These are phyloP conservation scores for Dioszegia hungarica DNA, from an alignment of 768 basidiomycete species.

Conservation along the genomic window DNA sequence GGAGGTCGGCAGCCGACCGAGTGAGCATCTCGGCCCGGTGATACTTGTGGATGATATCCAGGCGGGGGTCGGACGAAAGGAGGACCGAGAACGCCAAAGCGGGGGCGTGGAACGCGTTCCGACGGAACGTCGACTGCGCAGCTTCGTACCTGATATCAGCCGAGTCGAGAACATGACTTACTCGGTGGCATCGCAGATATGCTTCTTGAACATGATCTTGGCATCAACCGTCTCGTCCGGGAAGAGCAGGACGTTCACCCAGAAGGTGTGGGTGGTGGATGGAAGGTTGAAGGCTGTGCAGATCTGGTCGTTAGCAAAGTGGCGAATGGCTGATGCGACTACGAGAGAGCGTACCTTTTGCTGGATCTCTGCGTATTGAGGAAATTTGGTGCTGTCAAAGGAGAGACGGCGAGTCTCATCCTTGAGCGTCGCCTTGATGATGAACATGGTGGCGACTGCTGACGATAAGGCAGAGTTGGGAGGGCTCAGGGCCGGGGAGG, in stretches of 20 bases:
- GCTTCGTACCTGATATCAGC: slow-evolving; percentile 36
- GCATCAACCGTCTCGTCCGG: slow-evolving; percentile 36
- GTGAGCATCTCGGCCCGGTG: slow-evolving; percentile 34
- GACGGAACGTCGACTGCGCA: slow-evolving; percentile 30
- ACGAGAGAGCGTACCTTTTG: slow-evolving; percentile 21
- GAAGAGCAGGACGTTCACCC: slow-evolving; percentile 43
- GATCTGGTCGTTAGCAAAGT: slow-evolving; percentile 22
- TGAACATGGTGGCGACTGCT: slow-evolving; percentile 28
- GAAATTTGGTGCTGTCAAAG: slow-evolving; percentile 34
- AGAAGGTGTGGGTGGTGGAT: slow-evolving; percentile 37
- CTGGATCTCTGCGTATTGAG: slow-evolving; percentile 36
- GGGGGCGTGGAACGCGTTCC: slow-evolving; percentile 27
- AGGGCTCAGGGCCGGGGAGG: too few species aligned
- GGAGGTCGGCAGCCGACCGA: slow-evolving; percentile 14
- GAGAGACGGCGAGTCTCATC: slow-evolving; percentile 43
- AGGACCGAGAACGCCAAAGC: slow-evolving; percentile 44
- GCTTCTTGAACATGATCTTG: slow-evolving; percentile 45
- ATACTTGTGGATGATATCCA: slow-evolving; percentile 36
- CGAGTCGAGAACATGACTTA: slow-evolving; percentile 21
- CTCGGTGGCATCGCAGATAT: slow-evolving; percentile 41
- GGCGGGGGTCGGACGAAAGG: slow-evolving; percentile 40
- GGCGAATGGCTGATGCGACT: neutral
- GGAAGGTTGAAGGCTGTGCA: slow-evolving; percentile 42
- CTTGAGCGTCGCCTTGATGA: slow-evolving; percentile 45
- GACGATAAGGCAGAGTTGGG: too few species aligned